These are phyloP conservation scores for Anisodus tanguticus DNA, from an alignment of 257 asterid genomes.

Conservation along the genomic window DNA sequence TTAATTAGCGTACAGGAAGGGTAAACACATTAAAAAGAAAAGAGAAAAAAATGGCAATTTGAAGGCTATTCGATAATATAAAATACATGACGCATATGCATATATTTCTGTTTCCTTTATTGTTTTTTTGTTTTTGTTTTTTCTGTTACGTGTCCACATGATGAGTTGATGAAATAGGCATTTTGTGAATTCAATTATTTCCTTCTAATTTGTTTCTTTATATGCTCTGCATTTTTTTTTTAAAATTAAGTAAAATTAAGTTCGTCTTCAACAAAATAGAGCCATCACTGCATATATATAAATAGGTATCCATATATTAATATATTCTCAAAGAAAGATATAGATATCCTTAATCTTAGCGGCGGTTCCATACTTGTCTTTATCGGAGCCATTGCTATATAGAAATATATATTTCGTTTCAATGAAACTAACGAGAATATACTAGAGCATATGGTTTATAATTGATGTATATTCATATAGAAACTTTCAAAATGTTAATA, in stretches of 20 bases:
- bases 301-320: neutral
- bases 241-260: neutral
- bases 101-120: neutral
- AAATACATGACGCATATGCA: too few relatives aligned
- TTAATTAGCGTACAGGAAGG: too few relatives aligned
- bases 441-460: neutral
- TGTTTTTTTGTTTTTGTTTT: neutral
- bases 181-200: neutral
- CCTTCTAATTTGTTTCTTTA: neutral
- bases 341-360: neutral
- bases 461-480: too few relatives aligned
- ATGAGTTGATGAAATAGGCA: too few relatives aligned
- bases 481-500: too few relatives aligned
- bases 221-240: neutral
- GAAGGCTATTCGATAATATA: too few relatives aligned
- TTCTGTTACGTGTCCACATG: too few relatives aligned
- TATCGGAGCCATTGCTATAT: neutral
- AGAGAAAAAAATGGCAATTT: too few relatives aligned
- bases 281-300: neutral
- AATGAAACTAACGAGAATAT: neutral
- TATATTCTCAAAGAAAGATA: neutral
- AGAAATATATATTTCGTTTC: neutral
- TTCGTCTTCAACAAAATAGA: neutral
- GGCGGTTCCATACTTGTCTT: neutral
- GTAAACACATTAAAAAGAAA: too few relatives aligned